These are phyloP conservation scores for Nyctanthes arbortristis DNA, from an alignment of 257 asterid species.

Conservation along the genomic window DNA sequence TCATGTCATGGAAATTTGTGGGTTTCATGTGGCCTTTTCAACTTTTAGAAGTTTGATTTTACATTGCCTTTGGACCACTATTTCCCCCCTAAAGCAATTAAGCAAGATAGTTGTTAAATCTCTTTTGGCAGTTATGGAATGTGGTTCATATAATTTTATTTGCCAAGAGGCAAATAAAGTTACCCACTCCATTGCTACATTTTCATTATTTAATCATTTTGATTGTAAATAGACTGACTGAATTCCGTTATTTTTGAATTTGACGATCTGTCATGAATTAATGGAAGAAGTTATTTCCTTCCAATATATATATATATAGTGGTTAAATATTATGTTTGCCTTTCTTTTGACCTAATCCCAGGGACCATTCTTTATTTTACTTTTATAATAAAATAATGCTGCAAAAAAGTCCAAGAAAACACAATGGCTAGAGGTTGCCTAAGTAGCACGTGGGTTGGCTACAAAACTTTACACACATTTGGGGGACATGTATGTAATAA, in stretches of 20 bases:
- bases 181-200: no score
- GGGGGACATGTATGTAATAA: no score
- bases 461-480: not conserved
- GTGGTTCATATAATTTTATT: no score
- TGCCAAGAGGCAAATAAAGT: no score
- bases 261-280: no score
- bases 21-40: constrained; percentile 25
- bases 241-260: no score
- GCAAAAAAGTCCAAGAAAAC: not conserved
- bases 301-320: no score
- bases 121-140: no score
- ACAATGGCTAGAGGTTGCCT: not conserved
- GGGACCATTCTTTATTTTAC: constrained; percentile 14
- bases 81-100: constrained; percentile 17
- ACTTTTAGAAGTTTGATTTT: constrained; percentile 25
- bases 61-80: constrained; percentile 30
- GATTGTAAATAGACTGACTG: no score
- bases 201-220: no score
- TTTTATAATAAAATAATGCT: not conserved
- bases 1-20: constrained; percentile 36
- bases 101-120: constrained; percentile 15
- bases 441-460: not conserved
- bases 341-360: constrained; percentile 40
- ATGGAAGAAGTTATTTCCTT: no score
- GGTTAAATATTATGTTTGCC: constrained; percentile 21